Evolutionary conservation across 2,329 filamentous ascomycete species (phyloP).

Genomic region (Lomentospora prolificans): DNA sequence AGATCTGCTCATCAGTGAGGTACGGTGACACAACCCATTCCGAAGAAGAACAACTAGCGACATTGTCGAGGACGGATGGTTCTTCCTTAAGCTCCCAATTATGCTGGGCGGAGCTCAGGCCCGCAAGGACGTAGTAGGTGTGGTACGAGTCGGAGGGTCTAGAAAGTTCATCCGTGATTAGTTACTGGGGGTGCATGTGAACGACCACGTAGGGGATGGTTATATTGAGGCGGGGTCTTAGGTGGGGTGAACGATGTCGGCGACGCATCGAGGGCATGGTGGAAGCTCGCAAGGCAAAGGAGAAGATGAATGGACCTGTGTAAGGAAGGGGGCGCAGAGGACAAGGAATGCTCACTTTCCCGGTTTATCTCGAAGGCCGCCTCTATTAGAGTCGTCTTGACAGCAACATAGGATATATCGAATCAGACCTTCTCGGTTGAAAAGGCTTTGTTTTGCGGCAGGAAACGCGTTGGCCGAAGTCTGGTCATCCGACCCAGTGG

Average conservation of each 20-base stretch:
- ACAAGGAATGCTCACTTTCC: constrained; percentile 61
- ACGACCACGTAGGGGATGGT: background rate
- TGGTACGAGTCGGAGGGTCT: constrained; percentile 82
- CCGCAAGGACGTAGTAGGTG: constrained; percentile 82
- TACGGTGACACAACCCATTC: constrained; percentile 39
- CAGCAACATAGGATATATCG: constrained; percentile 87
- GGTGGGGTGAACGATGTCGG: background rate
- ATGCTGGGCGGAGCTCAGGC: constrained; percentile 75
- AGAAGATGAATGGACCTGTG: too few species aligned
- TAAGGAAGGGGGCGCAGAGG: background rate
- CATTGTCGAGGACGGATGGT: constrained; percentile 16
- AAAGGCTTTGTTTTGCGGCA: constrained; percentile 41
- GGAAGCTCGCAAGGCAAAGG: background rate
- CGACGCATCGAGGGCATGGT: constrained; percentile 7
- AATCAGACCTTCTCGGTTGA: constrained; percentile 74
- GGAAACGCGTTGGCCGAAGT: constrained; percentile 10
- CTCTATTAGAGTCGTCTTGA: constrained; percentile 59
- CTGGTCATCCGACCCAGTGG: constrained; percentile 15
- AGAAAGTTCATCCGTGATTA: constrained; percentile 11
- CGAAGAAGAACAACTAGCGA: constrained; percentile 20
- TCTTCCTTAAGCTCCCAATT: constrained; percentile 37
- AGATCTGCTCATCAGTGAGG: constrained; percentile 47
- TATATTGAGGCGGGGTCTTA: background rate
- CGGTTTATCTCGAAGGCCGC: constrained; percentile 88
- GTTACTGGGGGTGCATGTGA: constrained; percentile 10